A percentile compares a stretch with the other conserved stretches of the same genome.
Conservation (phyloP, 2,329 filamentous ascomycete species). For the Penicillium concentricum region DNA sequence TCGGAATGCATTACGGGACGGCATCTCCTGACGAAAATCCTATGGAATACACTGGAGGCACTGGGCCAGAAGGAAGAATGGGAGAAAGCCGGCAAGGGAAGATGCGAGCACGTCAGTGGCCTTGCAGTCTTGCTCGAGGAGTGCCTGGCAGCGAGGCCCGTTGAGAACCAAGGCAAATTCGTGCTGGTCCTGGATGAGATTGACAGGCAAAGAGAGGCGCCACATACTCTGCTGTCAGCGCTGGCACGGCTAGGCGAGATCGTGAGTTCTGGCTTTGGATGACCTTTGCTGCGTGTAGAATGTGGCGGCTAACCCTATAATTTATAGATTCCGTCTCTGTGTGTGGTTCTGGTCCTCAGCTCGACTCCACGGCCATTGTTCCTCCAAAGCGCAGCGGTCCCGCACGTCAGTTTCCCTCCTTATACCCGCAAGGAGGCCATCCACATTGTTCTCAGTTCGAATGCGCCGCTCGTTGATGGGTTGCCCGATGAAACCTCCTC, state of each 20-base stretch:
- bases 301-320: background rate
- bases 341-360: slow-evolving; percentile 73
- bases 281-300: background rate
- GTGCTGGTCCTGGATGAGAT: slow-evolving; percentile 85
- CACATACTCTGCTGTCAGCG: slow-evolving; percentile 74
- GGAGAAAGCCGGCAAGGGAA: slow-evolving; percentile 51
- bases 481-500: slow-evolving; percentile 28
- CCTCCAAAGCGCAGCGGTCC: slow-evolving; percentile 67
- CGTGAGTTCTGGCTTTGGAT: slow-evolving; percentile 50
- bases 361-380: slow-evolving; percentile 64
- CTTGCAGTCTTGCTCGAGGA: slow-evolving; percentile 68
- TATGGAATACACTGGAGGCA: slow-evolving; percentile 40
- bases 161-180: slow-evolving; percentile 56
- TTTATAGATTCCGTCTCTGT: slow-evolving; percentile 71
- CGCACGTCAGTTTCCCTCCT: slow-evolving; percentile 78
- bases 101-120: slow-evolving; percentile 78
- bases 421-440: slow-evolving; percentile 81
- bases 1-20: slow-evolving; percentile 48
- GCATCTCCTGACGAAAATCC: slow-evolving; percentile 48
- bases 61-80: slow-evolving; percentile 39
- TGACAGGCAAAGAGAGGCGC: slow-evolving; percentile 77
- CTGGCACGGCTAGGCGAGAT: slow-evolving; percentile 78
- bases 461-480: slow-evolving; percentile 40
- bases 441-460: slow-evolving; percentile 66
- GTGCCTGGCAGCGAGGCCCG: slow-evolving; percentile 34